Percentiles rank a stretch among this genome's conserved stretches.
Evolutionary conservation across 2,329 filamentous ascomycete species (phyloP).

Genomic region (Grosmannia huntii): DNA sequence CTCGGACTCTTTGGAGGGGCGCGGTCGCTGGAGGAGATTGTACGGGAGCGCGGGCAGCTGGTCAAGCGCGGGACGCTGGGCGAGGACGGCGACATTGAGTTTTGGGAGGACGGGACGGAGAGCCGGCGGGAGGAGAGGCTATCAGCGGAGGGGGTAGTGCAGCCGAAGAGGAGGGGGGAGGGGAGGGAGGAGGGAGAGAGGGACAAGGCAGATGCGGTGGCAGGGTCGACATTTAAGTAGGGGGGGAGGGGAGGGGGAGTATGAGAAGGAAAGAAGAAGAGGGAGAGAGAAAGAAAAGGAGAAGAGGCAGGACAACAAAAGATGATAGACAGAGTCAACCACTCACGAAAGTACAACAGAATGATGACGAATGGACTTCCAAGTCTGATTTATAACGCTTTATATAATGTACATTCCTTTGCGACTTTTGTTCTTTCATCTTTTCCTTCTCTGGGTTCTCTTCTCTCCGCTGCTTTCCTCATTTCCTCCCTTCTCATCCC

Average conservation of each 20-base stretch:
- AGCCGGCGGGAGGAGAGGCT: conserved; percentile 16
- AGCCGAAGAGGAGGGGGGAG: conserved; percentile 3
- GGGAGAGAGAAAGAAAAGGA: not conserved
- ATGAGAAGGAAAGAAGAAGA: not conserved
- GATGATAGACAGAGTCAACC: no score
- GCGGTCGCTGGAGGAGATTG: conserved; percentile 64
- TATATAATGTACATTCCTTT: not conserved
- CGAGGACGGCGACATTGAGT: conserved; percentile 77
- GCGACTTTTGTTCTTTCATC: not conserved
- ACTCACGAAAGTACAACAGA: no score
- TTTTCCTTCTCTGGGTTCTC: not conserved
- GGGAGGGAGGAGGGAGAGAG: not conserved
- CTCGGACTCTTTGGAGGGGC: conserved; percentile 55
- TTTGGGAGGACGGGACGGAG: conserved; percentile 65
- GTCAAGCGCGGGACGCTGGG: conserved; percentile 60
- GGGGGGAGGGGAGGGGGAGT: not conserved
- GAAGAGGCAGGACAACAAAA: no score
- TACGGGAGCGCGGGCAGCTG: conserved; percentile 60
- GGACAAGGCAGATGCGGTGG: conserved; percentile 6
- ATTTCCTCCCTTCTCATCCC: not conserved
- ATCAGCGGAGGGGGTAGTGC: conserved; percentile 11
- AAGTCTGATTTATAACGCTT: no score
- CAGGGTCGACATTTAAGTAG: conserved; percentile 17
- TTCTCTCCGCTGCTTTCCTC: not conserved
- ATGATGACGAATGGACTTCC: no score